These are phyloP conservation scores for Boletus vermiculosoides DNA, from an alignment of 768 basidiomycete species.

Conservation along the genomic window DNA sequence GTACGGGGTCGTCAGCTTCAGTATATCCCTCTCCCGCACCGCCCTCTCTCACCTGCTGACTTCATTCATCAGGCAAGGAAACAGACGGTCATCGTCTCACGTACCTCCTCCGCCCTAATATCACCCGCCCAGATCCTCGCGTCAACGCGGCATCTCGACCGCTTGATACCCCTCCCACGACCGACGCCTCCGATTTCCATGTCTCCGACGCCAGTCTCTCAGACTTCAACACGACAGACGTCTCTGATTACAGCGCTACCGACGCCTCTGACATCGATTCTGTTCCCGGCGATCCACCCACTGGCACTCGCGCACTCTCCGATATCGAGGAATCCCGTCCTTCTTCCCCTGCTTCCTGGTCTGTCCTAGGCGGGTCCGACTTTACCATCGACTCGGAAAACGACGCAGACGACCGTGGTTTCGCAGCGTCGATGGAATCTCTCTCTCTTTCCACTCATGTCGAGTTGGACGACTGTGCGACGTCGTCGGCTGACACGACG, in stretches of 20 bases:
- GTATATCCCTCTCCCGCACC: slow-evolving; percentile 42
- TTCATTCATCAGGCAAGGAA: slow-evolving; percentile 39
- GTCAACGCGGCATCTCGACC: slow-evolving; percentile 29
- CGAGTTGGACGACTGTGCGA: slow-evolving; percentile 18
- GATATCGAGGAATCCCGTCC: slow-evolving; percentile 31
- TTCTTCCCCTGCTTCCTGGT: slow-evolving; percentile 39
- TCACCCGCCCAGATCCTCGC: slow-evolving; percentile 54
- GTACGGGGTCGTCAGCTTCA: slow-evolving; percentile 78
- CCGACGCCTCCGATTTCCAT: slow-evolving; percentile 59
- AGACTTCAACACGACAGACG: slow-evolving; percentile 30
- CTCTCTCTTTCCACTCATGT: slow-evolving; percentile 34
- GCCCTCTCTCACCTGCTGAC: not conserved
- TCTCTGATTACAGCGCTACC: slow-evolving; percentile 20
- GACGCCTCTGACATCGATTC: slow-evolving; percentile 29
- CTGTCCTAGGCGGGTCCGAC: slow-evolving; percentile 34
- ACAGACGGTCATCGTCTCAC: slow-evolving; percentile 60
- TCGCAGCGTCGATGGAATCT: slow-evolving; percentile 36
- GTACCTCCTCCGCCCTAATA: slow-evolving; percentile 77
- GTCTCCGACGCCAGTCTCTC: slow-evolving; percentile 47
- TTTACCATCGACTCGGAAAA: slow-evolving; percentile 32
- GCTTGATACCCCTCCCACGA: slow-evolving; percentile 71
- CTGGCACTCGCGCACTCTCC: slow-evolving; percentile 18
- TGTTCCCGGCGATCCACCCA: slow-evolving; percentile 6
- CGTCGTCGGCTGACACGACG: not conserved
- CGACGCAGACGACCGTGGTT: slow-evolving; percentile 28